phyloP scores from a whole-genome alignment of 352 stramenopile species.

The Blastocystis sp. region DNA sequence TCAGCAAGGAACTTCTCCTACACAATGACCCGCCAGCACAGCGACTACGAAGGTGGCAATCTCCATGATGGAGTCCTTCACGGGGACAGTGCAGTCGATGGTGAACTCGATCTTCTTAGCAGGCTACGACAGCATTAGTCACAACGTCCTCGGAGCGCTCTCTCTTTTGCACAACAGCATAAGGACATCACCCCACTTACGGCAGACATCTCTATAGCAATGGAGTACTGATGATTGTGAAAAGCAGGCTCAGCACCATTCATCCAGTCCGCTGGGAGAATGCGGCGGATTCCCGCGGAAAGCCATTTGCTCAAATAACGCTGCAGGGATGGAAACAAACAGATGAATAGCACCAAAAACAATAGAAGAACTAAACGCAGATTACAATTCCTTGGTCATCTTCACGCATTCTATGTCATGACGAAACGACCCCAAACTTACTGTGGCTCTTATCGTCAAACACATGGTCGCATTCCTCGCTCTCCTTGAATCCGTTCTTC shows the following conservation, averaged over 20 bases:
- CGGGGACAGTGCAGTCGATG: constrained; percentile 89
- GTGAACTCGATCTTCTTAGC: constrained; percentile 81
- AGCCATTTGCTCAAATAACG: background rate
- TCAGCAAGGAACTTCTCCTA: constrained; percentile 97
- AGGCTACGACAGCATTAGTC: constrained; percentile 56
- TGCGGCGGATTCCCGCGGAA: background rate
- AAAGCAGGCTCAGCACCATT: background rate
- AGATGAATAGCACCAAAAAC: background rate
- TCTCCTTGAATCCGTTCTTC: constrained; percentile 27
- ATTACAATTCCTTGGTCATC: background rate
- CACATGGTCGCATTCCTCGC: background rate
- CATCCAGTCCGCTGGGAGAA: background rate
- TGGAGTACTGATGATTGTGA: background rate
- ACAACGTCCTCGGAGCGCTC: background rate
- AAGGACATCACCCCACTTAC: background rate
- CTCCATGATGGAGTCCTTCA: constrained; percentile 98
- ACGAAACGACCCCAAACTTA: background rate
- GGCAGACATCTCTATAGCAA: background rate
- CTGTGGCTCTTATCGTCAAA: background rate
- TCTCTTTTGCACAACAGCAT: background rate
- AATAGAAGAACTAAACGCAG: background rate
- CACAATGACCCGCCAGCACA: background rate
- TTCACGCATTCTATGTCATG: background rate
- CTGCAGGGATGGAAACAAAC: too few relatives aligned
- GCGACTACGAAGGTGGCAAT: constrained; percentile 84